Base-by-base conservation (phyloP, 495 filamentous ascomycete genomes). In the Penicillium maclennaniae region DNA sequence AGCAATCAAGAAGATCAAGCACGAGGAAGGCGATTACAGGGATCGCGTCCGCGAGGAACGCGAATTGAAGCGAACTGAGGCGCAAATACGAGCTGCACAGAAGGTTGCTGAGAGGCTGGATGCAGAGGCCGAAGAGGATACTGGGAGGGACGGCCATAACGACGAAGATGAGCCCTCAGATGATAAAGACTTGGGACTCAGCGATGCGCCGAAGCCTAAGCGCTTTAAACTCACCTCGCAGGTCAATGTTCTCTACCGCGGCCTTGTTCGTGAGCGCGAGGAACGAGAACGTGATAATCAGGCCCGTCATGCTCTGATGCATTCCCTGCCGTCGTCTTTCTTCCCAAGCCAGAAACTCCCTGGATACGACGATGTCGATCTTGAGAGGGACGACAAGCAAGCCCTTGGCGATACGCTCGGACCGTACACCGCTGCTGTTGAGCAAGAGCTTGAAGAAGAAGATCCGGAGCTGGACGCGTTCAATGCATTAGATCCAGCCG, bases 381-480 rank as follows among this genome's bases (percentile, higher is more conserved):
- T 83, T 16, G 83, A 85, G 23, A 60, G 68, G 12, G 78, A 84
- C 0, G 82, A 87, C 54, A 69, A 74, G 49, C 65, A 74, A n/a
- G 81, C 80, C 0, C 67, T 83, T n/a, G 79, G 78, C 2, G 55
- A 28, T 3, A 23, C 52, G 77, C 47, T 69, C 39, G 69, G 75
- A 39, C 55, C 74, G 51, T 71, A 70, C 28, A 54, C 45, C 43
- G 69, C 61, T 7, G 45, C 72, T 0, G 62, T 79, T 6, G 85
- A 84, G 16, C 84, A 90, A 53, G 87, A 93, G 42, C 52, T 88
- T 6, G 88, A 92, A 36, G 87, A 90, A 45, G 91, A 93, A 47
- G 93, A 98, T 63, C 64, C 77, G 1, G 89, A 96, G 64, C 62
- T 99, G 43, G 86, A 91, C n/a, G 88, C 80, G 38, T 97, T 96